Evolutionary conservation across 257 asterid species (phyloP).

Genomic region (Verbena officinalis): DNA sequence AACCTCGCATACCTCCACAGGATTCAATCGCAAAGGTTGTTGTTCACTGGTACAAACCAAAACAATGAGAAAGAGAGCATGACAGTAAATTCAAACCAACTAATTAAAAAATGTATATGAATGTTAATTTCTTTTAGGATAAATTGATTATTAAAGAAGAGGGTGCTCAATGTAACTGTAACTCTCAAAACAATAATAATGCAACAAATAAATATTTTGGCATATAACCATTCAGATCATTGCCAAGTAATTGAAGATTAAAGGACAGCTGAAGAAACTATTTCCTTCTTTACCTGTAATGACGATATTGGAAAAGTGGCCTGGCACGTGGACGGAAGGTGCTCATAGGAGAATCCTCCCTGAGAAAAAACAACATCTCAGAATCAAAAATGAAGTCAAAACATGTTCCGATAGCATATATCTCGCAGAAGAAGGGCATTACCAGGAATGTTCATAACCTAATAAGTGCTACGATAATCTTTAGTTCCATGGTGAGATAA

Average conservation of each 20-base stretch:
- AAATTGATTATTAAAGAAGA: neutral
- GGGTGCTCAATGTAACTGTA: neutral
- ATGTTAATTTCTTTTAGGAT: slow-evolving; percentile 1
- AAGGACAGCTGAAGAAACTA: slow-evolving; percentile 26
- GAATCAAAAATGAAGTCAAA: slow-evolving; percentile 32
- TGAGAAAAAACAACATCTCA: slow-evolving; percentile 42
- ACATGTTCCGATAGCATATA: slow-evolving; percentile 25
- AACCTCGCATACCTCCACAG: slow-evolving; percentile 96
- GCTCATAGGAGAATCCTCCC: slow-evolving; percentile 90
- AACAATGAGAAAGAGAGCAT: slow-evolving; percentile 23
- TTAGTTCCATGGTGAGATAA: slow-evolving; percentile 19
- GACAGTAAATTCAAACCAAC: slow-evolving; percentile 28
- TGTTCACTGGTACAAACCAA: slow-evolving; percentile 77
- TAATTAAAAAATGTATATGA: slow-evolving; percentile 15
- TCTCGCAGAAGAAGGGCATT: slow-evolving; percentile 19
- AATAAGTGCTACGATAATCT: slow-evolving; percentile 24
- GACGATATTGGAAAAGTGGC: slow-evolving; percentile 99
- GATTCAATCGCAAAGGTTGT: slow-evolving; percentile 90
- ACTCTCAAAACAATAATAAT: slow-evolving; percentile 9
- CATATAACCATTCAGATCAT: slow-evolving; percentile 18
- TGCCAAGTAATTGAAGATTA: slow-evolving; percentile 15
- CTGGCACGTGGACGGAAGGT: slow-evolving; percentile 94
- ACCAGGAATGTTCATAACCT: slow-evolving; percentile 7
- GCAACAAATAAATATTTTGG: slow-evolving; percentile 8
- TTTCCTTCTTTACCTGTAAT: slow-evolving; percentile 76